Evolutionary conservation across 1,284 basidiomycete genomes (phyloP), one percentile per base, ranked within the genome.

Genomic region (Tylopilus orsonianus): DNA sequence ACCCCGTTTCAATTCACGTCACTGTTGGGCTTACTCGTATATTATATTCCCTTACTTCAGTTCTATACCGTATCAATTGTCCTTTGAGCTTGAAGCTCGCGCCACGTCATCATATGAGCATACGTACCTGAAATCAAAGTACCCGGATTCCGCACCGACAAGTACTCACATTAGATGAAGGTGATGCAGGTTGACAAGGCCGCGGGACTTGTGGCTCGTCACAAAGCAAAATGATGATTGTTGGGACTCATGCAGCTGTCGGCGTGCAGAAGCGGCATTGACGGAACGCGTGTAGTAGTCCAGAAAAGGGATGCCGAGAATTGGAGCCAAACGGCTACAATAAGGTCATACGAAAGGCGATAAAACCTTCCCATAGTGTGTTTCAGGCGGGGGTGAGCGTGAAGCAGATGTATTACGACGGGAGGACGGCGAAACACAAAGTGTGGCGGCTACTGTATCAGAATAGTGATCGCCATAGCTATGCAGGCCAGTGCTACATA

Each of bases 401-500:
- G 36, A 43, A 18, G 35, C 23, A 24, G 27, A 37, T 20, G 36
- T 3, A 23, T 36, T 39, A 38, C 13, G 30, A 57, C 13, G 20
- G 20, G n/a, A 12, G 8, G 27, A n/a, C 4, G n/a, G 26, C 6
- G 14, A 37, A 32, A 13, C 43, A 55, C 36, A 53, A 29, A 18
- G 34, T 18, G 43, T 36, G 23, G 56, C 32, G 19, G 40, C 52
- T 69, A 79, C 54, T 75, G 71, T 47, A 77, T 50, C 46, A 84
- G 59, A 49, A 81, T 77, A 29, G 79, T 80, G 42, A 83, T 71
- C 0, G 86, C 89, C 90, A 93, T 92, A n/a, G 78, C 76, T 27
- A 91, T 68, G 61, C 89, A 92, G 20, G 89, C 87, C 9, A 93
- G 60, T 5, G 84, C 83, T 19, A 93, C 90, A 59, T 92, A 93